Percentiles rank a stretch among this genome's conserved stretches.
Conservation (phyloP, 768 basidiomycete genomes). For the Trametes cubensis region DNA sequence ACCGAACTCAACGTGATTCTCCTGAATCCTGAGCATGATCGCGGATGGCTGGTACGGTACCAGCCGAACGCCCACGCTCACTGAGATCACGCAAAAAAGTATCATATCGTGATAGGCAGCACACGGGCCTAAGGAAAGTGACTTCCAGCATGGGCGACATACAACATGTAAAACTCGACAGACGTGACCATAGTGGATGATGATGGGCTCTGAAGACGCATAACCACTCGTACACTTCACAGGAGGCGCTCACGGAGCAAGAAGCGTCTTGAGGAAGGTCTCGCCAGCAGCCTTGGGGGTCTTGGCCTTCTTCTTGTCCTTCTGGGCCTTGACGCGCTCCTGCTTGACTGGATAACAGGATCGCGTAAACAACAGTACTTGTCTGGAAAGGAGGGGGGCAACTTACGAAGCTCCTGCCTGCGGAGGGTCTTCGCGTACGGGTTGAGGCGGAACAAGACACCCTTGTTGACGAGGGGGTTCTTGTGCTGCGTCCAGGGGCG, state of each 20-base stretch:
- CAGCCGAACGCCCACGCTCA: too few relatives aligned
- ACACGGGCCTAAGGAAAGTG: conserved; percentile 8
- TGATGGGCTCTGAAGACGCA: conserved; percentile 10
- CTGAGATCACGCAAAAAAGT: too few relatives aligned
- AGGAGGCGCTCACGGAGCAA: conserved; percentile 66
- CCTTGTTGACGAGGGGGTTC: conserved; percentile 96
- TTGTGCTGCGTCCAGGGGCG: conserved; percentile 99
- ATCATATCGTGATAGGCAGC: conserved; percentile 7
- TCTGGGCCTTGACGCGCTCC: conserved; percentile 66
- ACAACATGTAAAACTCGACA: conserved; percentile 21
- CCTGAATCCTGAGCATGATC: too few relatives aligned
- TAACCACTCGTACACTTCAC: conserved; percentile 18
- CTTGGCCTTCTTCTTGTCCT: conserved; percentile 66
- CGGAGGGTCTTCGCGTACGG: conserved; percentile 96
- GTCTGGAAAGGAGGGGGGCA: neutral
- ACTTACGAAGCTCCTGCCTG: conserved; percentile 85
- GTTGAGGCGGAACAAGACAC: conserved; percentile 94
- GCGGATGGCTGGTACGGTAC: too few relatives aligned
- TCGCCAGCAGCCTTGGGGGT: conserved; percentile 67
- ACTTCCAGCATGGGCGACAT: conserved; percentile 24
- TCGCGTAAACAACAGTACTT: conserved; percentile 3
- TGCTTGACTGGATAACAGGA: conserved; percentile 66
- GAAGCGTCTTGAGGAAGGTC: conserved; percentile 81
- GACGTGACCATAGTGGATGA: conserved; percentile 21
- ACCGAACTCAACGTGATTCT: too few relatives aligned